Percentiles rank a stretch among this genome's conserved stretches.
Evolutionary conservation across 371 early-diverging fungal genomes (phyloP).

Genomic region (Mortierella polycephala): DNA sequence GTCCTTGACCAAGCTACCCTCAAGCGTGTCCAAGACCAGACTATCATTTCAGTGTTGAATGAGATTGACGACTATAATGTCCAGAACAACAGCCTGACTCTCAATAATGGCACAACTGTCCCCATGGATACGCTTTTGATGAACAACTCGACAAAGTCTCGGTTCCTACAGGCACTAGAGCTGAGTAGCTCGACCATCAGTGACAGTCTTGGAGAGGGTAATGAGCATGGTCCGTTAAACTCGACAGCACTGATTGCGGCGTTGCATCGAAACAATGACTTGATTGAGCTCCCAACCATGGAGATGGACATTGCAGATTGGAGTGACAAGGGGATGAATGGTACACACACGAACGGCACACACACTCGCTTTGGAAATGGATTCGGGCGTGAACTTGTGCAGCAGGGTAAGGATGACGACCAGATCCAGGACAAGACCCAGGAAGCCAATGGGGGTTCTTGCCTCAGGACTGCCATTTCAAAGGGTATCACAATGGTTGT

Average conservation of each 20-base stretch:
- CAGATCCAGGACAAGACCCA: too few relatives aligned
- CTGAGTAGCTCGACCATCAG: neutral
- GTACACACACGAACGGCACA: too few relatives aligned
- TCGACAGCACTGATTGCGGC: neutral
- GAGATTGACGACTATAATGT: slow-evolving; percentile 4
- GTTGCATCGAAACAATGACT: neutral
- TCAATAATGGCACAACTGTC: slow-evolving; percentile 5
- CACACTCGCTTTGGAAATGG: too few relatives aligned
- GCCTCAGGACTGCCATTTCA: too few relatives aligned
- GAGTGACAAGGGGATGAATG: too few relatives aligned
- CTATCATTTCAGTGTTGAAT: slow-evolving; percentile 1
- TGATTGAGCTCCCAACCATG: neutral
- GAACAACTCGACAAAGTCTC: slow-evolving; percentile 4
- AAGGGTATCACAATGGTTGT: too few relatives aligned
- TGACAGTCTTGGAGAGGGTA: neutral
- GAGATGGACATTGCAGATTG: neutral
- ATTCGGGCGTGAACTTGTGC: too few relatives aligned
- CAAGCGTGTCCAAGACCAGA: slow-evolving; percentile 11
- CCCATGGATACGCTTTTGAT: slow-evolving; percentile 2
- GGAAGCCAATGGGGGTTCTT: too few relatives aligned
- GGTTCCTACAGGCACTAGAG: slow-evolving; percentile 8
- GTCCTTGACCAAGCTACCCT: slow-evolving; percentile 7
- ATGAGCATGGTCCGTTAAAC: neutral
- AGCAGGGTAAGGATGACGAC: too few relatives aligned
- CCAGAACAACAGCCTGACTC: neutral